Percentiles rank a stretch among this genome's conserved stretches.
Conservation (phyloP, 306 rosid species). For the Canavalia ensiformis region DNA sequence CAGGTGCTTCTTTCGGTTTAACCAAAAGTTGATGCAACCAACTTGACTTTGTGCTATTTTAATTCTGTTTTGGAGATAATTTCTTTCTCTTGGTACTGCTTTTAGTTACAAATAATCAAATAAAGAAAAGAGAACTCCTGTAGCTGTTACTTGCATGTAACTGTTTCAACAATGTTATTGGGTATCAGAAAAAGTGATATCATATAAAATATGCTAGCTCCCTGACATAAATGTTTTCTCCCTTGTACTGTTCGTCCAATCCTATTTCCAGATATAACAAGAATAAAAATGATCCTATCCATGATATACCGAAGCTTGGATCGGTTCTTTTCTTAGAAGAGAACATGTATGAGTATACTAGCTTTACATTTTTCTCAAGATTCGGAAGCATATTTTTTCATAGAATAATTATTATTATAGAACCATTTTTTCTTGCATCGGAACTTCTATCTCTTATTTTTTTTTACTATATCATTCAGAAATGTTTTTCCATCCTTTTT, state of each 20-base stretch:
- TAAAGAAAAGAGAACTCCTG: neutral
- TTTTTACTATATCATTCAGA: too few species aligned
- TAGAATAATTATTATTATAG: too few species aligned
- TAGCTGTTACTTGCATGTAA: neutral
- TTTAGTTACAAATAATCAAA: conserved; percentile 8
- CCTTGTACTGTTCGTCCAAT: too few species aligned
- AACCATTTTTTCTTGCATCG: too few species aligned
- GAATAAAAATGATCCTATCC: too few species aligned
- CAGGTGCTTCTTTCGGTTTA: conserved; percentile 42
- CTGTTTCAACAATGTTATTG: neutral
- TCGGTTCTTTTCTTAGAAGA: neutral
- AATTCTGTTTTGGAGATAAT: neutral
- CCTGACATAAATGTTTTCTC: too few species aligned
- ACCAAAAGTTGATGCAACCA: conserved; percentile 77
- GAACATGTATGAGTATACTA: neutral
- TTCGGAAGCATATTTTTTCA: neutral
- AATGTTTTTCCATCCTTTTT: too few species aligned
- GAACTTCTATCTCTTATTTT: too few species aligned
- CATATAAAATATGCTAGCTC: too few species aligned
- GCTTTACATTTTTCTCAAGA: neutral
- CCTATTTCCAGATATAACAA: too few species aligned
- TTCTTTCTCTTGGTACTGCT: conserved; percentile 33
- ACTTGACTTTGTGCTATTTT: conserved; percentile 55
- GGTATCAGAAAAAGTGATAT: too few species aligned
- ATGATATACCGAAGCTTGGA: neutral